Base-by-base conservation (phyloP, 2,329 filamentous ascomycete species). In the Fusarium nanum region DNA sequence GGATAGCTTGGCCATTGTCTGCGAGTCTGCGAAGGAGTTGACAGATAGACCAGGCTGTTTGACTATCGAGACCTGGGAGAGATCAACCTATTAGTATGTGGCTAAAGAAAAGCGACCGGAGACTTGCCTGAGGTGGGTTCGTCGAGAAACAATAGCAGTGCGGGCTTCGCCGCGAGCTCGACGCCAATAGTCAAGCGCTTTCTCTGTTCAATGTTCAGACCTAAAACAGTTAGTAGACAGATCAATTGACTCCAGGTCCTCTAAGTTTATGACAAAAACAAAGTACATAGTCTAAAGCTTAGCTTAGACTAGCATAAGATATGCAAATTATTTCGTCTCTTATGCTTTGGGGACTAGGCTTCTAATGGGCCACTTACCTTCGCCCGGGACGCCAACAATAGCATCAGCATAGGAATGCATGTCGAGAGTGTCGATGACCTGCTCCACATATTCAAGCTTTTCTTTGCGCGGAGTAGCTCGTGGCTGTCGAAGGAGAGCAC, bases 401-500 rank as follows among this genome's bases (percentile, higher is more conserved):
- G 91, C 91, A 75, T 91, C 90, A 2, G 89, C 89, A 72, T 91
- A 92, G 62, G 91, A 89, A 62, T 87, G 78, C 56, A 85, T 86
- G 7, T 78, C 76, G 0, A 78, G 68, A 54, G 77, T 61, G 6
- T 76, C 57, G 3, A 78, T 75, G 0, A 78, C 72, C 7, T 76
- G 58, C 6, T 78, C 74, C 5, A 78, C 76, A 11, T 77, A 77
- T 2, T 64, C 45, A 4, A 75, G 40, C 41, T 76, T 78, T 74
- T 97, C 93, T 28, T 86, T 81, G 8, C 84, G 85, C 1, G 91
- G 83, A 18, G 91, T 85, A 40, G 89, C 82, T 34, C 86, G 87
- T 1, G 93, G 92, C 72, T 97, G 93, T 59, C 93, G 90, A 44
- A 97, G 89, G 7, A 93, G 78, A n/a, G 93, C 93, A 71, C 90